A percentile compares a stretch with the other conserved stretches of the same genome.
These are phyloP conservation scores for Sarcodon sp. DNA, from an alignment of 768 basidiomycete genomes.

Conservation along the genomic window DNA sequence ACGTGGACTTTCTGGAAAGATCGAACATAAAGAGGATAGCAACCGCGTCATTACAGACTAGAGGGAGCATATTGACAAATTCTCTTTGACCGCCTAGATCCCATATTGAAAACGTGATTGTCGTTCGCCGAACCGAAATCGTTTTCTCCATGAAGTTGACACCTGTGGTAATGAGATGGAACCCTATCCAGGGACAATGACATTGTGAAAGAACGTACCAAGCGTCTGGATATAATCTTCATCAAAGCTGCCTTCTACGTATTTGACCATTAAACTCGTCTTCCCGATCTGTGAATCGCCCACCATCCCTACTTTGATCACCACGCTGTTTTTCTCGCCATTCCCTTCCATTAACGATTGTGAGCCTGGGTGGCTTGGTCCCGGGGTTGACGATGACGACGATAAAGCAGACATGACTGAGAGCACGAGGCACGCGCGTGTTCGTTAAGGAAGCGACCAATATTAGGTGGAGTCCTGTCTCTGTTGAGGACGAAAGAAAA, in stretches of 20 bases:
- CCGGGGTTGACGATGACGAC: background rate
- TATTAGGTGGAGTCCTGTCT: conserved; percentile 4
- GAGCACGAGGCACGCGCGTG: background rate
- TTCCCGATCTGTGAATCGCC: conserved; percentile 99
- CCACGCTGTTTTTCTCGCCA: conserved; percentile 41
- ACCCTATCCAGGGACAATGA: background rate
- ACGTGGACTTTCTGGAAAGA: conserved; percentile 89
- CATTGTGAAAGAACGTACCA: conserved; percentile 34
- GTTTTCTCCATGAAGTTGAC: conserved; percentile 99
- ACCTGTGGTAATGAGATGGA: conserved; percentile 28
- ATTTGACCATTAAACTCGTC: conserved; percentile 99
- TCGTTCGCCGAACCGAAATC: conserved; percentile 93
- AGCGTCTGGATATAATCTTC: conserved; percentile 99
- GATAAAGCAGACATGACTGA: background rate
- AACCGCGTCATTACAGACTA: conserved; percentile 98
- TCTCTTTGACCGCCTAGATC: conserved; percentile 95
- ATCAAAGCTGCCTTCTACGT: conserved; percentile 97
- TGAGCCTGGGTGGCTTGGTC: background rate
- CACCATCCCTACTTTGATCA: conserved; percentile 99
- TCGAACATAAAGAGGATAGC: conserved; percentile 99
- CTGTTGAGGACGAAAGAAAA: conserved; percentile 13
- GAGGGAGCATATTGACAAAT: conserved; percentile 97
- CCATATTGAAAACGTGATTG: conserved; percentile 99
- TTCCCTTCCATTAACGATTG: background rate
- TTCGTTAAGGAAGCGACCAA: background rate